phyloP scores from a whole-genome alignment of 768 basidiomycete species.

The Mycena galericulata region DNA sequence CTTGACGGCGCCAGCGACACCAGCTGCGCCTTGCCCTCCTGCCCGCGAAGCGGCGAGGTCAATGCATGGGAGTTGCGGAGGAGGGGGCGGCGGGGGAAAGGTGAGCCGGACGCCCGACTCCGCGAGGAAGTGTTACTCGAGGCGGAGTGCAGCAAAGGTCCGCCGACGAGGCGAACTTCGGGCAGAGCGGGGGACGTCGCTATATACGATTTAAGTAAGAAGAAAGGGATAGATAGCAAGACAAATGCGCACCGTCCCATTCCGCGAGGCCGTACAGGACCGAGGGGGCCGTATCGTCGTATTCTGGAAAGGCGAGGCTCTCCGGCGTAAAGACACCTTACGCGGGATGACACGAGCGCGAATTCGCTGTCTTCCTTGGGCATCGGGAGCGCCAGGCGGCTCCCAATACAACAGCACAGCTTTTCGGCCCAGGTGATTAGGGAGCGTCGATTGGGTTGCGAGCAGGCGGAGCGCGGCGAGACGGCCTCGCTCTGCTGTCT shows the following conservation, averaged over 20 bases:
- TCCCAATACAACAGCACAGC: slow-evolving; percentile 63
- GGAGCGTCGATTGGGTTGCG: slow-evolving; percentile 40
- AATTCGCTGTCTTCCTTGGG: slow-evolving; percentile 55
- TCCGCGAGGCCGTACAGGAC: slow-evolving; percentile 65
- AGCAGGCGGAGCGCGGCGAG: slow-evolving; percentile 40
- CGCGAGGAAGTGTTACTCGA: slow-evolving; percentile 69
- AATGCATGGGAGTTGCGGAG: neutral
- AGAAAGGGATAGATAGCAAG: neutral
- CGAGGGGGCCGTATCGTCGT: slow-evolving; percentile 40
- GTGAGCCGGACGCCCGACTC: slow-evolving; percentile 63
- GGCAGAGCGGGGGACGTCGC: slow-evolving; percentile 34
- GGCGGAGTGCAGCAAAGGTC: slow-evolving; percentile 71
- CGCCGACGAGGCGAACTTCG: slow-evolving; percentile 62
- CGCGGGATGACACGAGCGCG: slow-evolving; percentile 49
- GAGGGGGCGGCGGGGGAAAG: slow-evolving; percentile 50
- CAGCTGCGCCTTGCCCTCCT: slow-evolving; percentile 28
- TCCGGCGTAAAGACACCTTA: slow-evolving; percentile 58
- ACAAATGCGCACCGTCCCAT: slow-evolving; percentile 59
- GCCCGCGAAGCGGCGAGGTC: no score
- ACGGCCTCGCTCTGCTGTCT: neutral
- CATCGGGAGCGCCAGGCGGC: slow-evolving; percentile 36
- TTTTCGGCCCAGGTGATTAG: slow-evolving; percentile 48
- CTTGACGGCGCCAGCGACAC: slow-evolving; percentile 38
- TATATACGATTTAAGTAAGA: neutral
- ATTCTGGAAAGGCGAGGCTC: slow-evolving; percentile 52